Percentiles rank a stretch among this genome's conserved stretches.
These are phyloP conservation scores for Sisymbrium altissimum DNA, from an alignment of 345 rosid genomes.

Conservation along the genomic window DNA sequence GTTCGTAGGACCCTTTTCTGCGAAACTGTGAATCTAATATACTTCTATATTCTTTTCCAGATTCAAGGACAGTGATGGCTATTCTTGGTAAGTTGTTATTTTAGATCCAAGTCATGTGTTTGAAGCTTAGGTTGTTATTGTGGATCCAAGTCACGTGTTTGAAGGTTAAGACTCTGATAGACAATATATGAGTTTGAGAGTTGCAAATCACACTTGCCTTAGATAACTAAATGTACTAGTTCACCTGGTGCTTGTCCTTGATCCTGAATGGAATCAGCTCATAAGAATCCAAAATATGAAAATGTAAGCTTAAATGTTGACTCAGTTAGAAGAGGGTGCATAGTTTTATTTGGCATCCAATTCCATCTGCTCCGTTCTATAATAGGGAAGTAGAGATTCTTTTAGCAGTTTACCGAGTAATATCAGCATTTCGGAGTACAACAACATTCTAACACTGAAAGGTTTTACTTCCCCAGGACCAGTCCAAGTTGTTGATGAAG, in stretches of 20 bases:
- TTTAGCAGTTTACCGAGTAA: neutral
- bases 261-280: slow-evolving; percentile 13
- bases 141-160: neutral
- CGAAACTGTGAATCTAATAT: slow-evolving; percentile 1
- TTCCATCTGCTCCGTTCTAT: neutral
- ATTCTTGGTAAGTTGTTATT: slow-evolving; percentile 68
- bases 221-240: neutral
- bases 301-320: neutral
- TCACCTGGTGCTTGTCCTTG: neutral
- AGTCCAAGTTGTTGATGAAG: slow-evolving; percentile 80
- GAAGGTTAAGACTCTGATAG: neutral
- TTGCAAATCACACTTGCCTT: neutral
- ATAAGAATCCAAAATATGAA: neutral
- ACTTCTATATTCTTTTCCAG: slow-evolving; percentile 42
- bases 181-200: neutral
- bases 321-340: neutral
- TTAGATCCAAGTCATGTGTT: neutral
- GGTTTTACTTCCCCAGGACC: slow-evolving; percentile 58
- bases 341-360: neutral
- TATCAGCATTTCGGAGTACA: neutral
- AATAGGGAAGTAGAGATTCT: neutral
- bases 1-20: neutral
- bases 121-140: neutral
- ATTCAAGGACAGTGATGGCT: slow-evolving; percentile 99
- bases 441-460: neutral